Conservation (phyloP, 805 yeast genomes). For the Candida germanica region DNA sequence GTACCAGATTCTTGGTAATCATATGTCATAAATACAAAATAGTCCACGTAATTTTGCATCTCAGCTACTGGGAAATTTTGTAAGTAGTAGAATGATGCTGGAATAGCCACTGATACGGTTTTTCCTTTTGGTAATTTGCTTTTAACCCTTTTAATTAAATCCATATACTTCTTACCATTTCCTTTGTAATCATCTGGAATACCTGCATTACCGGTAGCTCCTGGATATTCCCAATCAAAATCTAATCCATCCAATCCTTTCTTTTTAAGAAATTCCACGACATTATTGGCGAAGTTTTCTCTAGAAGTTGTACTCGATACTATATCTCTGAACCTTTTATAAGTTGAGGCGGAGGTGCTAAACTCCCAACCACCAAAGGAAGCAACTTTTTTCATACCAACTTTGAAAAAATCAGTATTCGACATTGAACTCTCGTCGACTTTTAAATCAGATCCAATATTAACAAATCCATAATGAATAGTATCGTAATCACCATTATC, state of each 20-base stretch:
- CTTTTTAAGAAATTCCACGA: slow-evolving; percentile 12
- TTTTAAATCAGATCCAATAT: slow-evolving; percentile 11
- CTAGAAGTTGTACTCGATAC: slow-evolving; percentile 10
- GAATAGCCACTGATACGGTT: slow-evolving; percentile 17
- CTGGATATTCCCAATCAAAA: slow-evolving; percentile 23
- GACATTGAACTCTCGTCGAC: slow-evolving; percentile 10
- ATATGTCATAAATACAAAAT: slow-evolving; percentile 17
- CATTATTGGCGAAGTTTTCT: slow-evolving; percentile 14
- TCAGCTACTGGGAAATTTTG: slow-evolving; percentile 16
- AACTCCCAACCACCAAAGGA: slow-evolving; percentile 19
- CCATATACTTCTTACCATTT: slow-evolving; percentile 14
- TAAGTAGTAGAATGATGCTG: slow-evolving; percentile 17
- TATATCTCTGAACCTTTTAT: slow-evolving; percentile 12
- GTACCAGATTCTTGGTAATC: slow-evolving; percentile 9
- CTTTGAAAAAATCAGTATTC: slow-evolving; percentile 11
- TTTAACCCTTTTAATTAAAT: slow-evolving; percentile 14
- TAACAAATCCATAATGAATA: slow-evolving; percentile 18
- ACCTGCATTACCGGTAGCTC: slow-evolving; percentile 13
- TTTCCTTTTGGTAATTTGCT: slow-evolving; percentile 10
- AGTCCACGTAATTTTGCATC: slow-evolving; percentile 16
- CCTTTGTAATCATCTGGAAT: slow-evolving; percentile 13
- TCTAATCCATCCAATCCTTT: slow-evolving; percentile 18
- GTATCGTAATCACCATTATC: slow-evolving; percentile 6
- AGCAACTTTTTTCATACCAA: slow-evolving; percentile 14
- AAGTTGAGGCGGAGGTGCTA: slow-evolving; percentile 14